These are phyloP conservation scores for Cladorrhinum sp. DNA, from an alignment of 2,329 filamentous ascomycete genomes.

Conservation along the genomic window DNA sequence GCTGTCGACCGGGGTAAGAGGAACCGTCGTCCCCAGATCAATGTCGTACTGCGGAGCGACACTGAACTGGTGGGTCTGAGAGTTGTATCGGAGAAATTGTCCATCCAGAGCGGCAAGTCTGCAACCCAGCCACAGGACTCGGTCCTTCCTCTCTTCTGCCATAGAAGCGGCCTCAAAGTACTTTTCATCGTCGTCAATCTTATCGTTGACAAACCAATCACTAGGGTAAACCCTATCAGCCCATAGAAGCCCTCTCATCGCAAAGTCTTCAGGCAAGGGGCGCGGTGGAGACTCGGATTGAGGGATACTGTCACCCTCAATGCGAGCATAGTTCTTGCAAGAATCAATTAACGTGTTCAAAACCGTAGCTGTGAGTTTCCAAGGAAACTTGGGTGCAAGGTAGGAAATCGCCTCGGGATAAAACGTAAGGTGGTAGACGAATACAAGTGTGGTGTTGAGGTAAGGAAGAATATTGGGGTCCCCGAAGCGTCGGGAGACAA, in stretches of 20 bases:
- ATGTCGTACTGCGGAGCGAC: conserved; percentile 38
- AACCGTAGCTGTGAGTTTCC: conserved; percentile 37
- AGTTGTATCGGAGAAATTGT: conserved; percentile 48
- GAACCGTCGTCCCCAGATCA: conserved; percentile 28
- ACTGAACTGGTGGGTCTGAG: conserved; percentile 36
- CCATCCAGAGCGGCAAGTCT: conserved; percentile 40
- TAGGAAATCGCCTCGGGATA: conserved; percentile 41
- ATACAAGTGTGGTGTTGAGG: conserved; percentile 60
- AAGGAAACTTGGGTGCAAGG: conserved; percentile 42
- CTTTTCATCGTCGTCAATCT: conserved; percentile 66
- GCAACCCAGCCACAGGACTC: conserved; percentile 57
- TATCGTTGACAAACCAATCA: conserved; percentile 55
- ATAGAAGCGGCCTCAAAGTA: conserved; percentile 61
- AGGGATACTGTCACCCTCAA: conserved; percentile 48
- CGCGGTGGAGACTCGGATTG: conserved; percentile 34
- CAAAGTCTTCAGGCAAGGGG: conserved; percentile 67
- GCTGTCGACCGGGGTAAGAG: conserved; percentile 9
- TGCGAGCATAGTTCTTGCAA: conserved; percentile 31
- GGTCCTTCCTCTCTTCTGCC: conserved; percentile 52
- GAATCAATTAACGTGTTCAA: conserved; percentile 35
- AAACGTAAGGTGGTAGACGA: conserved; percentile 47
- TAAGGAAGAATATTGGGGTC: conserved; percentile 61
- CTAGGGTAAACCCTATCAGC: conserved; percentile 55
- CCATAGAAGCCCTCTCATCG: conserved; percentile 62
- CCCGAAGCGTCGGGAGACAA: conserved; percentile 50